phyloP scores from a whole-genome alignment of 257 asterid genomes.

The Solanum appendiculatum region DNA sequence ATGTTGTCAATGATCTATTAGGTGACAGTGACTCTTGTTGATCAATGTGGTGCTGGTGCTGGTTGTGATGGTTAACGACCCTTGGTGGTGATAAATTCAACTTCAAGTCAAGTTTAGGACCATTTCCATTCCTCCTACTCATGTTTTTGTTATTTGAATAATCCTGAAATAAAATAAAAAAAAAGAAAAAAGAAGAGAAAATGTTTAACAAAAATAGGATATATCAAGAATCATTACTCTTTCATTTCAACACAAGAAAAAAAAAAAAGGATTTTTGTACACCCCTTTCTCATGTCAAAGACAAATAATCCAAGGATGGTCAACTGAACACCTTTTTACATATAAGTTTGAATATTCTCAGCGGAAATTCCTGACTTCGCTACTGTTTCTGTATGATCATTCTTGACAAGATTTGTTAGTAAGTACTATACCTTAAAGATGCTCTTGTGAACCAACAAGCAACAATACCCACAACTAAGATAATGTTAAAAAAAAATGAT shows the following conservation, averaged over 20 bases:
- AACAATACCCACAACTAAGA: neutral
- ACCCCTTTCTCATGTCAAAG: neutral
- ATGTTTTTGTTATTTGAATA: neutral
- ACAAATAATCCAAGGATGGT: neutral
- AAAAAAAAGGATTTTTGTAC: neutral
- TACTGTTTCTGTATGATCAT: neutral
- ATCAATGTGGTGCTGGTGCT: neutral
- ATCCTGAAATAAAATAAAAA: neutral
- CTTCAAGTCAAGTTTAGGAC: slow-evolving; percentile 30
- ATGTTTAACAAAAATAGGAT: neutral
- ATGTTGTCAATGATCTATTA: slow-evolving; percentile 17
- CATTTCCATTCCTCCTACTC: slow-evolving; percentile 34
- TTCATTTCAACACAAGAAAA: neutral
- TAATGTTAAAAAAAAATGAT: neutral
- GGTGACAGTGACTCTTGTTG: slow-evolving; percentile 11
- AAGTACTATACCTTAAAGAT: neutral
- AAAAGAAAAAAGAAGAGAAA: neutral
- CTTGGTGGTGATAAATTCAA: slow-evolving; percentile 42
- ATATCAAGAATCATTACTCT: neutral
- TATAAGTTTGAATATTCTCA: neutral
- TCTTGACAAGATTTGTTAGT: neutral
- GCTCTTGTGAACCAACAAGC: neutral
- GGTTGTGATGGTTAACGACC: neutral
- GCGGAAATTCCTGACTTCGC: neutral
- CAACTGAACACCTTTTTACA: neutral